Conservation (phyloP, 1,284 basidiomycete species). For the Irpex lacteus region DNA sequence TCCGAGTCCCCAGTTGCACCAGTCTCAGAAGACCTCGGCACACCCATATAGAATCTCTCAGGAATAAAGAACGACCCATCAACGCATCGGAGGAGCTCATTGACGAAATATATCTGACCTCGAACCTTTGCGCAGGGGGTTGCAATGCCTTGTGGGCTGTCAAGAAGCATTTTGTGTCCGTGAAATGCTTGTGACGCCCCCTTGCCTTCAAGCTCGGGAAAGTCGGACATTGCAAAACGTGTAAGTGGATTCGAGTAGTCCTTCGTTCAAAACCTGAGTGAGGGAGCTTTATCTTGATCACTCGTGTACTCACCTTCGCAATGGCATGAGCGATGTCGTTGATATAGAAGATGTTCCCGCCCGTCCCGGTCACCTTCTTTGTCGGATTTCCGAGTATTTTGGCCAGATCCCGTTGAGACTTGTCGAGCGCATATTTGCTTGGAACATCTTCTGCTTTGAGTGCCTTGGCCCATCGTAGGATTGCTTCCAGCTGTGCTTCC, state of each 20-base stretch:
- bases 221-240: constrained; percentile 22
- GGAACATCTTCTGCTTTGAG: constrained; percentile 2
- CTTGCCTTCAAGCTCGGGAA: constrained; percentile 23
- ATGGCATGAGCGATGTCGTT: constrained; percentile 4
- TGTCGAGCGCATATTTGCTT: not conserved
- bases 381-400: constrained; percentile 2
- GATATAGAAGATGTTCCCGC: constrained; percentile 7
- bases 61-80: constrained; percentile 24
- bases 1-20: not conserved
- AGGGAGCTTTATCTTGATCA: not conserved
- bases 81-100: constrained; percentile 20
- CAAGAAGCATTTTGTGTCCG: constrained; percentile 24
- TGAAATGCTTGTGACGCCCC: constrained; percentile 24
- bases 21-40: not conserved
- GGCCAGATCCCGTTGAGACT: not conserved
- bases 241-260: constrained; percentile 29
- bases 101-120: constrained; percentile 21
- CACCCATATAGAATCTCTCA: constrained; percentile 16
- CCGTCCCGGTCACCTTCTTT: not conserved
- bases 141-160: constrained; percentile 14
- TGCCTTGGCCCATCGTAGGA: not conserved
- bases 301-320: not conserved
- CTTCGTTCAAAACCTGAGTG: constrained; percentile 15
- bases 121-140: constrained; percentile 19
- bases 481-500: not conserved